Evolutionary conservation across 768 basidiomycete species (phyloP).

Genomic region (Postia placenta): DNA sequence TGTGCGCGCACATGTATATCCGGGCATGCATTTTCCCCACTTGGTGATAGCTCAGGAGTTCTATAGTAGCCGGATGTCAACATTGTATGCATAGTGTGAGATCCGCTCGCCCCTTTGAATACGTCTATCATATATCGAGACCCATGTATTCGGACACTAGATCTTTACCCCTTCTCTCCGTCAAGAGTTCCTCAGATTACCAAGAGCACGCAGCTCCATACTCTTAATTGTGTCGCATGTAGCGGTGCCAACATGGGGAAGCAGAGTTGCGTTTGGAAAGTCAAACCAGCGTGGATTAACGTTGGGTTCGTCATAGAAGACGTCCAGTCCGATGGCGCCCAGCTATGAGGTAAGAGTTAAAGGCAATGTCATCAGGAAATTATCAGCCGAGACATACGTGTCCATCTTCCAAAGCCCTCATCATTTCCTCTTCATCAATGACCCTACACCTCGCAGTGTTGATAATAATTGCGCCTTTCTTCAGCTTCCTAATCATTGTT

Average conservation of each 20-base stretch:
- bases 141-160: slow-evolving; percentile 22
- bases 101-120: too few relatives aligned
- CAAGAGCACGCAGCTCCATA: slow-evolving; percentile 84
- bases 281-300: slow-evolving; percentile 73
- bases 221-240: slow-evolving; percentile 70
- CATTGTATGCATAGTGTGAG: too few relatives aligned
- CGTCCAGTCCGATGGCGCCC: slow-evolving; percentile 76
- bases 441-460: slow-evolving; percentile 92
- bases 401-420: slow-evolving; percentile 77
- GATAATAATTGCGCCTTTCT: slow-evolving; percentile 71
- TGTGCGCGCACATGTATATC: too few relatives aligned
- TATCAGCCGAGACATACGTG: slow-evolving; percentile 53
- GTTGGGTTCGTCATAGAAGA: slow-evolving; percentile 78
- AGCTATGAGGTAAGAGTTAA: slow-evolving; percentile 40
- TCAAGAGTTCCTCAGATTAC: slow-evolving; percentile 65
- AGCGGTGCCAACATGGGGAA: slow-evolving; percentile 92
- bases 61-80: too few relatives aligned
- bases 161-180: slow-evolving; percentile 56
- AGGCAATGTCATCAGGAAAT: slow-evolving; percentile 7
- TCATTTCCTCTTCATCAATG: slow-evolving; percentile 82
- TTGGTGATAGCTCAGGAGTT: too few relatives aligned
- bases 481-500: slow-evolving; percentile 70
- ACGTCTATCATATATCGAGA: too few relatives aligned
- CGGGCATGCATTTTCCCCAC: too few relatives aligned
- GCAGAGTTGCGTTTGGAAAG: slow-evolving; percentile 75